phyloP scores from a whole-genome alignment of 2,329 filamentous ascomycete genomes.

The Hypocreales sp. region DNA sequence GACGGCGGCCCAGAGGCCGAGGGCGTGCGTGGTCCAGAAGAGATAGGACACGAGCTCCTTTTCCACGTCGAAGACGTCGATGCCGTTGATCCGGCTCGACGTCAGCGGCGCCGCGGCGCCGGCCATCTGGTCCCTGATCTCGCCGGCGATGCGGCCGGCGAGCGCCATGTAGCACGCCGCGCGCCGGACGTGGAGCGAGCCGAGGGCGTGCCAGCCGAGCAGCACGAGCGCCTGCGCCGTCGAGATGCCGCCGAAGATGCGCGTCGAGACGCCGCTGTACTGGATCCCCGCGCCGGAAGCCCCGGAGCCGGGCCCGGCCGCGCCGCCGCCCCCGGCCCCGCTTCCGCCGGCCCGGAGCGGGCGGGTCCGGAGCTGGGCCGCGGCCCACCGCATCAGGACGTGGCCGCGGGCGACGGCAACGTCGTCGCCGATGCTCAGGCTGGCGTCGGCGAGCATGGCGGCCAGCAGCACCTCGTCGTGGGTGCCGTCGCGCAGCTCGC shows the following conservation, averaged over 20 bases:
- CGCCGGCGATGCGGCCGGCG: constrained; percentile 13
- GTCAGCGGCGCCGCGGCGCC: constrained; percentile 10
- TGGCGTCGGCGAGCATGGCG: constrained; percentile 22
- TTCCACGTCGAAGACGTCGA: constrained; percentile 23
- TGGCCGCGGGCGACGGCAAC: constrained; percentile 12
- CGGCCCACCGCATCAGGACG: constrained; percentile 18
- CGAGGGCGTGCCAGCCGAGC: constrained; percentile 20
- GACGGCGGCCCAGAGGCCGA: constrained; percentile 21
- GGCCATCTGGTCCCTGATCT: constrained; percentile 16
- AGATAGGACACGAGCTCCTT: constrained; percentile 21
- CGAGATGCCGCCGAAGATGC: constrained; percentile 16
- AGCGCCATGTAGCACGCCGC: constrained; percentile 19
- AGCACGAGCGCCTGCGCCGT: constrained; percentile 18
- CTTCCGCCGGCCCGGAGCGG: constrained; percentile 6
- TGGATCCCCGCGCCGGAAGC: background rate
- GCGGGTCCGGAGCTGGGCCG: constrained; percentile 14
- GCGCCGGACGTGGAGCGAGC: constrained; percentile 14
- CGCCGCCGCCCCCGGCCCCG: background rate
- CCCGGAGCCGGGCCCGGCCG: too few relatives aligned
- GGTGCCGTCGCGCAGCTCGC: constrained; percentile 20
- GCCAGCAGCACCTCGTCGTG: constrained; percentile 23
- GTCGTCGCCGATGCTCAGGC: constrained; percentile 15
- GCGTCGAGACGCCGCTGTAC: constrained; percentile 14
- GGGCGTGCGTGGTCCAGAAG: constrained; percentile 22
- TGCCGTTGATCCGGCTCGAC: constrained; percentile 22